Base-by-base conservation (phyloP, 108 stramenopile species). In the Asterionellopsis glacialis region DNA sequence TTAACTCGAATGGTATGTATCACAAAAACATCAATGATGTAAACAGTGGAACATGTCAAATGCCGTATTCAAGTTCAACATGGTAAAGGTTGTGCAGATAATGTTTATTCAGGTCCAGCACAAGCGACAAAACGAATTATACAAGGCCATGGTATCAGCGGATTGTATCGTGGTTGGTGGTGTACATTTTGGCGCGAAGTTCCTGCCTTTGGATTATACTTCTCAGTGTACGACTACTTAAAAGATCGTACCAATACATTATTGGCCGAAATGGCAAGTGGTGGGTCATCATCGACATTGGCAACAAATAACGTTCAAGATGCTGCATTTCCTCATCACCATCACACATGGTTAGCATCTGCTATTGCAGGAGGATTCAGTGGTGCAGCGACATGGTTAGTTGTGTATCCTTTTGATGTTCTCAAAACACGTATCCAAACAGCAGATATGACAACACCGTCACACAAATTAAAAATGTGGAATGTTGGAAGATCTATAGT, bases 161-260 rank as follows among this genome's bases (percentile, higher is more conserved):
- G 85, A 9, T 63, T 92, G 39, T 89, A 73, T 39, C 83, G 87
- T 22, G 91, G 87, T 19, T 87, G 85, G 87, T 70, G 69, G 51
- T 69, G 64, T 18, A 88, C 87, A 9, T 64, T 62, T 19, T 79
- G 79, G 84, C 74, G 95, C 16, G 95, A 97, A 74, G 64, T 90
- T 38, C 96, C 96, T 10, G 90, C 94, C 10, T 88, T 94, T 66
- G 96, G 95, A 10, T 45, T 82, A 51, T 97, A 97, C 56, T 97
- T 97, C 76, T 67, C 85, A 10, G 54, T 76, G 13, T 97, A 97
- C 55, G 94, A 97, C 57, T 56, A 63, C 49, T 51, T 76, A 42
- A 92, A 92, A 57, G 82, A 79, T 11, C 53, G 59, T 3, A 69
- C 77, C 18, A 69, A 79, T 41, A 45, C 44, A 18, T 27, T 72